A percentile compares a stretch with the other conserved stretches of the same genome.
phyloP scores from a whole-genome alignment of 2,329 filamentous ascomycete species.

The Endoconidiophora polonica region DNA sequence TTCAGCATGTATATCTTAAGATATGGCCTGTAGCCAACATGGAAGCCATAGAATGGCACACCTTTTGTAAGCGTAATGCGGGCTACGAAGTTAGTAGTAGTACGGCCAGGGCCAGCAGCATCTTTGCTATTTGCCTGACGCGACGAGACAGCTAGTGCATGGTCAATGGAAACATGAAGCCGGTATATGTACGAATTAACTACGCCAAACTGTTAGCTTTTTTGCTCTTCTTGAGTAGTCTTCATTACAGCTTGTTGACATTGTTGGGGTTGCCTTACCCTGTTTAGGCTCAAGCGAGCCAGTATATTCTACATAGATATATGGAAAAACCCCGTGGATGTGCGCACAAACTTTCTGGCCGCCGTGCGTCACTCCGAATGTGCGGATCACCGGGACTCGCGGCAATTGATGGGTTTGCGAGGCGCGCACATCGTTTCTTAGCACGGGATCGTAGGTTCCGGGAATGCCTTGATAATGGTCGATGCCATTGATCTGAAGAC shows the following conservation, averaged over 20 bases:
- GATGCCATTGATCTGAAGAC: conserved; percentile 84
- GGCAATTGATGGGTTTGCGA: conserved; percentile 46
- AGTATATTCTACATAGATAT: conserved; percentile 78
- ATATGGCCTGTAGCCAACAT: conserved; percentile 80
- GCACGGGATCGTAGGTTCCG: conserved; percentile 62
- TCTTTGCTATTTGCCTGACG: conserved; percentile 25
- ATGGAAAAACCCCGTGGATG: conserved; percentile 88
- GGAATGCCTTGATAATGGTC: conserved; percentile 80
- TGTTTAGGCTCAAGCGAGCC: conserved; percentile 49
- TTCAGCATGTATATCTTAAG: conserved; percentile 93
- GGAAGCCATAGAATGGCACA: conserved; percentile 86
- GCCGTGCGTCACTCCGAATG: conserved; percentile 85
- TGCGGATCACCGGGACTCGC: conserved; percentile 68
- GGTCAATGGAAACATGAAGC: conserved; percentile 76
- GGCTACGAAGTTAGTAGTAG: conserved; percentile 56
- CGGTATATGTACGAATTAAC: conserved; percentile 61
- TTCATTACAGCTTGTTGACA: no score
- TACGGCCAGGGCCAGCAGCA: conserved; percentile 18
- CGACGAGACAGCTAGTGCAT: conserved; percentile 74
- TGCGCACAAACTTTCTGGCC: conserved; percentile 94
- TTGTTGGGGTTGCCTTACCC: conserved; percentile 32
- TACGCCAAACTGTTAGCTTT: conserved; percentile 18
- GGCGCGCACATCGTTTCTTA: conserved; percentile 47
- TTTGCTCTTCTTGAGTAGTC: no score
- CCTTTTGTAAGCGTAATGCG: conserved; percentile 87